Evolutionary conservation across 2,329 filamentous ascomycete species (phyloP), one percentile per base, ranked within the genome.

Genomic region (Claviceps monticola): DNA sequence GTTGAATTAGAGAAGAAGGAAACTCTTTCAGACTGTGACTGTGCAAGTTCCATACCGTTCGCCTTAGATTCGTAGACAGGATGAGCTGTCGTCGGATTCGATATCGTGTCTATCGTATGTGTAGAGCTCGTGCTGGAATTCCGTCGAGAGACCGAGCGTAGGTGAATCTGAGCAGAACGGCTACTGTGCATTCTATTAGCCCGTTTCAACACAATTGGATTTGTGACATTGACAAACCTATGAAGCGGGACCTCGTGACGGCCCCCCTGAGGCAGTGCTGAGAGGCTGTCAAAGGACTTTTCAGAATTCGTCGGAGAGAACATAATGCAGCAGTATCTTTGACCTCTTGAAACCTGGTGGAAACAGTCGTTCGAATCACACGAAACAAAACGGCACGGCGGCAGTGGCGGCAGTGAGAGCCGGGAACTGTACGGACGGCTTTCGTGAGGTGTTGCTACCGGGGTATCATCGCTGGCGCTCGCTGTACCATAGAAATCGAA

Each of bases 101-200:
- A 71, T n/a, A 80, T 78, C 8, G 79, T 82, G 63, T 95, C 88
- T 54, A 95, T 82, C 36, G 90, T 96, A 63, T 84, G 82, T 59
- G 91, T 80, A 21, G 91, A 96, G 72, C 89, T 95, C 45, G 90
- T 84, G 26, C 83, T 86, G 51, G 93, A 97, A 56, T 82, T 86
- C 67, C 89, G 79, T 63, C 90, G 76, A 47, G 78, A 73, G 14
- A 63, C 62, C 13, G 69, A 62, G 59, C 77, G 75, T 56, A 75
- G 61, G 57, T 69, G 61, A 61, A 62, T 68, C 56, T 75, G 73
- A 52, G 64, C 68, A 55, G 73, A 71, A 53, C 75, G 71, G 49
- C 56, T 59, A 59, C 42, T 68, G 60, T 62, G 53, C 54, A 51
- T 59, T 56, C 11, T 54, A 55, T 65, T 52, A 63, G 58, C 53